These are phyloP conservation scores for Russula earlei DNA, from an alignment of 768 basidiomycete species.

Conservation along the genomic window DNA sequence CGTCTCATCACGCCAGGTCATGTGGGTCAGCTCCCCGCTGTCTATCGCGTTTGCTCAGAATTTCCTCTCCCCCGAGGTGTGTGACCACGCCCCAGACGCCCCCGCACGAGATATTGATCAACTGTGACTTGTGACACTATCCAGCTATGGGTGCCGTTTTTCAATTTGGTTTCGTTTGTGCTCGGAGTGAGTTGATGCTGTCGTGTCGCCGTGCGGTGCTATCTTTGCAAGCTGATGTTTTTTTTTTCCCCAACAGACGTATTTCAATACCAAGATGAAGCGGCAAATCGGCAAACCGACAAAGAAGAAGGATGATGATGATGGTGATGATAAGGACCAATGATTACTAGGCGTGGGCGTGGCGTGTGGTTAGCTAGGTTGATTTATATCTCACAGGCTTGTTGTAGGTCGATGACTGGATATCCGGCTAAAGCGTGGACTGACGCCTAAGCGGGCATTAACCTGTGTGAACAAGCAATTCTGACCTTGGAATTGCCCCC, in stretches of 20 bases:
- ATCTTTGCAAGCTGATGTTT: neutral
- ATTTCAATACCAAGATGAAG: conserved; percentile 70
- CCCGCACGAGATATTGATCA: neutral
- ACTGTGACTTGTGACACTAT: neutral
- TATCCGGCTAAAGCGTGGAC: too few relatives aligned
- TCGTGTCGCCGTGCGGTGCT: conserved; percentile 3
- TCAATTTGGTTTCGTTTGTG: conserved; percentile 67
- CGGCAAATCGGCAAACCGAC: conserved; percentile 31
- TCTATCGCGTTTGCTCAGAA: conserved; percentile 69
- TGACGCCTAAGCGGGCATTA: too few relatives aligned
- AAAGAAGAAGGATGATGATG: conserved; percentile 39
- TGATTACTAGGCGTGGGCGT: neutral
- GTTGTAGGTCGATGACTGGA: neutral
- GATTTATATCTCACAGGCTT: neutral
- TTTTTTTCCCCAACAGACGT: conserved; percentile 33
- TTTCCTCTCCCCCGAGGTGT: conserved; percentile 67
- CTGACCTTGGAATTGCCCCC: too few relatives aligned
- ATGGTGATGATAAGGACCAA: conserved; percentile 23
- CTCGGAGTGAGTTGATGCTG: conserved; percentile 49
- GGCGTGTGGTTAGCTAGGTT: neutral
- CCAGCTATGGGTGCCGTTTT: conserved; percentile 83
- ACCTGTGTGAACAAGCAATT: too few relatives aligned
- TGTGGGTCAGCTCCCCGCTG: conserved; percentile 71
- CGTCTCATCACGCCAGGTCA: conserved; percentile 38
- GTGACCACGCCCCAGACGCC: conserved; percentile 16